Evolutionary conservation across 768 basidiomycete genomes (phyloP), one percentile per base, ranked within the genome.

Genomic region (Gelatoporia subvermispora): DNA sequence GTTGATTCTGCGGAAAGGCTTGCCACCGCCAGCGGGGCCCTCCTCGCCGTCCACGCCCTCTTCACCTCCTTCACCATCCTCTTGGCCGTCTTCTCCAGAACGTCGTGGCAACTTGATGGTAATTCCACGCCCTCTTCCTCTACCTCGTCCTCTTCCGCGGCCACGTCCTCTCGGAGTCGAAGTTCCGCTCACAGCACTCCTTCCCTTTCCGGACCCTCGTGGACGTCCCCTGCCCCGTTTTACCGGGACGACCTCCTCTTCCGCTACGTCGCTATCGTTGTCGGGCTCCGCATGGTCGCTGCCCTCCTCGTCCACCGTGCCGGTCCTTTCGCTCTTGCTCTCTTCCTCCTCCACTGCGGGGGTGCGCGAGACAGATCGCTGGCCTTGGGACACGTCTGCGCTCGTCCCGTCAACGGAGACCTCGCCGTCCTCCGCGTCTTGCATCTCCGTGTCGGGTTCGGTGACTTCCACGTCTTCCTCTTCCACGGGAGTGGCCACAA

Each of bases 1-100:
- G 34, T 84, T 81, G 56, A 96, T 79, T 60, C 74, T 78, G 31
- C 82, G 71, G 70, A 85, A 88, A 1, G 85, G 82, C 55, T 85
- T 87, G 0, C 84, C 85, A 2, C 77, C 68, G 13, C 63, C 68
- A 36, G 61, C 48, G 3, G 60, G 52, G 4, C 58, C 64, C 45
- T 78, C 75, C 16, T 66, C 67, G 15, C 66, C 66, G 16, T 31
- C 66, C 41, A 51, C 60, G 9, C 41, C 56, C 16, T 58, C 72
- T 20, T 45, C 69, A 25, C 61, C 69, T n/a, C 47, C 65, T 8
- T 66, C 74, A 4, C 56, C 67, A 2, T 63, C 75, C 43, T 71
- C 77, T 24, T 69, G 58, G 2, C 60, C 72, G n/a, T 73, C 77
- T n/a, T 57, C 64, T 7, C 64, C 71, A 24, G 57, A 68, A 39